A percentile compares a stretch with the other conserved stretches of the same genome.
These are phyloP conservation scores for Nidula niveotomentosa DNA, from an alignment of 1,284 basidiomycete species.

Conservation along the genomic window DNA sequence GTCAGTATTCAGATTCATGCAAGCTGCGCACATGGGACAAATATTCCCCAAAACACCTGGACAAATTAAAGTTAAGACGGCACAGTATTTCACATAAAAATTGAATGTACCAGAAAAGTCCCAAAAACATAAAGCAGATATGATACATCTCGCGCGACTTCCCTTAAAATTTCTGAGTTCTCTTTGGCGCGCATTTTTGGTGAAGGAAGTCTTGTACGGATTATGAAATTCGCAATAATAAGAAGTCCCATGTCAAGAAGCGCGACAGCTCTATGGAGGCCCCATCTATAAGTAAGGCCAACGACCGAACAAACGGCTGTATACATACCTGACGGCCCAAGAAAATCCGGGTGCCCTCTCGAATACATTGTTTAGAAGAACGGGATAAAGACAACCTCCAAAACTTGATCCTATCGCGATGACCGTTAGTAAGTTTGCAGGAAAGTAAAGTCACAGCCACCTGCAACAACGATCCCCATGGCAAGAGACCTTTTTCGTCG, in stretches of 20 bases:
- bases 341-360: conserved; percentile 29
- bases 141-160: conserved; percentile 27
- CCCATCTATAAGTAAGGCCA: not conserved
- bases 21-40: conserved; percentile 30
- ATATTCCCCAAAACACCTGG: conserved; percentile 36
- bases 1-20: not conserved
- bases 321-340: conserved; percentile 33
- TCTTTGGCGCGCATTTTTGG: conserved; percentile 17
- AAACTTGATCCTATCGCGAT: conserved; percentile 32
- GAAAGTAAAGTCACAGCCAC: conserved; percentile 25
- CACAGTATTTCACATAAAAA: not conserved
- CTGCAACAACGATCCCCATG: conserved; percentile 45
- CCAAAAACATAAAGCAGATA: conserved; percentile 27
- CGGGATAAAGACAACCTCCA: conserved; percentile 45
- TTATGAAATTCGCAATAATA: conserved; percentile 33
- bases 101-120: conserved; percentile 20
- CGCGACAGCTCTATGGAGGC: conserved; percentile 26
- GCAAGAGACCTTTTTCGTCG: conserved; percentile 39
- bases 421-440: not conserved
- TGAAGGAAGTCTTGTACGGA: conserved; percentile 33
- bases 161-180: conserved; percentile 16
- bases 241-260: conserved; percentile 34
- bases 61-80: not conserved
- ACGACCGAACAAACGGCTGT: not conserved
- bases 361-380: conserved; percentile 47